These are phyloP conservation scores for Huntiella abstrusa DNA, from an alignment of 2,329 filamentous ascomycete species.

Conservation along the genomic window DNA sequence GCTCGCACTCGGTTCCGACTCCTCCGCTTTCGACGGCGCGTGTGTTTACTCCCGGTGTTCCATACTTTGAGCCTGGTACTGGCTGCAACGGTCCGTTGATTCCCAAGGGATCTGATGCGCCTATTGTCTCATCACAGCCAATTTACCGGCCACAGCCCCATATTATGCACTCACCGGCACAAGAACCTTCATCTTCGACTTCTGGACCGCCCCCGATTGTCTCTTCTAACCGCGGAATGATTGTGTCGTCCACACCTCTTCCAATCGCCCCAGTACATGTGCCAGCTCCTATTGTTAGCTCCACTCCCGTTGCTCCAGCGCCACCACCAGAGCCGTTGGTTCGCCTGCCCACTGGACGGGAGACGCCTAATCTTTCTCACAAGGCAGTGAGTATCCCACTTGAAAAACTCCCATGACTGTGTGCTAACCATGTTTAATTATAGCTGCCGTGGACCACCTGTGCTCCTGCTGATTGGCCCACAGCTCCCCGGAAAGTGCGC, in stretches of 20 bases:
- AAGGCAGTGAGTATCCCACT: too few relatives aligned
- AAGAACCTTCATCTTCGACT: conserved; percentile 1
- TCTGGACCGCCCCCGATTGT: not conserved
- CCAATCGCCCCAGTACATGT: not conserved
- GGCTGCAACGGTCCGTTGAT: not conserved
- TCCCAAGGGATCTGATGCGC: conserved; percentile 5
- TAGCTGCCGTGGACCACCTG: too few relatives aligned
- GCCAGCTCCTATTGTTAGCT: too few relatives aligned
- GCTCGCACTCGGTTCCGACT: conserved; percentile 14
- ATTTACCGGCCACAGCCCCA: conserved; percentile 2
- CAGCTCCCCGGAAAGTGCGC: too few relatives aligned
- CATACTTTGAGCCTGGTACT: conserved; percentile 3
- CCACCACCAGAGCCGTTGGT: too few relatives aligned
- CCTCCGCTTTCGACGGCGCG: conserved; percentile 9
- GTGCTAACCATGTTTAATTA: too few relatives aligned
- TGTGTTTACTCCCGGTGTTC: conserved; percentile 9
- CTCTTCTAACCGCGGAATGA: not conserved
- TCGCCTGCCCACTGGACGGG: too few relatives aligned
- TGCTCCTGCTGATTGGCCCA: too few relatives aligned
- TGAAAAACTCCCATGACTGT: too few relatives aligned
- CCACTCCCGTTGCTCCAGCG: too few relatives aligned
- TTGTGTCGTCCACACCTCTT: not conserved
- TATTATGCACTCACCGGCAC: not conserved
- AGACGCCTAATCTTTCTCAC: too few relatives aligned
- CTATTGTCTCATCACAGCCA: conserved; percentile 10